A percentile compares a stretch with the other conserved stretches of the same genome.
phyloP scores from a whole-genome alignment of 495 filamentous ascomycete genomes.

The Aspergillus hancockii region DNA sequence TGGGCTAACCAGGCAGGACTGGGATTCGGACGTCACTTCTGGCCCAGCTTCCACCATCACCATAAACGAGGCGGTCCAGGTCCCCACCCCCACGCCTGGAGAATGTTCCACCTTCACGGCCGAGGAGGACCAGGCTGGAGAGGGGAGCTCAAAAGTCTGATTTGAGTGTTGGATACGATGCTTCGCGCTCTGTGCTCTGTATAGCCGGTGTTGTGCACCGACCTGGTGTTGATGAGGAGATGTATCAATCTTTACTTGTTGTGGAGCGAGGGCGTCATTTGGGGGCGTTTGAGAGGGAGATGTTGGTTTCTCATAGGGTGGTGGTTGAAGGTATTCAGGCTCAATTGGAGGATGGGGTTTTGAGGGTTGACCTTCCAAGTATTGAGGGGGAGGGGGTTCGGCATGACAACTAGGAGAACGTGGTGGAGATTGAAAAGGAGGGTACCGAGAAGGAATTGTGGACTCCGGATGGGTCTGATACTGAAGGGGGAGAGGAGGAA shows the following conservation, averaged over 20 bases:
- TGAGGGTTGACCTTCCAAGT: neutral
- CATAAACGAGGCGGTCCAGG: neutral
- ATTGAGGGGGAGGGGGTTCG: neutral
- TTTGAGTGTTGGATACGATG: slow-evolving; percentile 1
- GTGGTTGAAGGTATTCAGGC: neutral
- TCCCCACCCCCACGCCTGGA: neutral
- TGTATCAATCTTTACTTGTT: neutral
- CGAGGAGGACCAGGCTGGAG: neutral
- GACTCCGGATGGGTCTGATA: neutral
- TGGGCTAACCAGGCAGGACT: no score
- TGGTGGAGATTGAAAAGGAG: neutral
- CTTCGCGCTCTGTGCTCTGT: neutral
- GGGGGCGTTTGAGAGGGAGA: neutral
- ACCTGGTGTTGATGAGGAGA: neutral
- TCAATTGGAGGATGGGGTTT: neutral
- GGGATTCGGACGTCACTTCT: no score
- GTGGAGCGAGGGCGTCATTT: neutral
- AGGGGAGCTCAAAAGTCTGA: neutral
- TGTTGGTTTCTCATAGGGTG: neutral
- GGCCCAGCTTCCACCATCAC: no score
- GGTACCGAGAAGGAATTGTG: neutral
- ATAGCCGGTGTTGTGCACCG: neutral
- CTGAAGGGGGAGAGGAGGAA: no score
- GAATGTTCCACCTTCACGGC: neutral
- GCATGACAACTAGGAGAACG: no score